phyloP scores from a whole-genome alignment of 345 rosid species.

The Linum trigynum region DNA sequence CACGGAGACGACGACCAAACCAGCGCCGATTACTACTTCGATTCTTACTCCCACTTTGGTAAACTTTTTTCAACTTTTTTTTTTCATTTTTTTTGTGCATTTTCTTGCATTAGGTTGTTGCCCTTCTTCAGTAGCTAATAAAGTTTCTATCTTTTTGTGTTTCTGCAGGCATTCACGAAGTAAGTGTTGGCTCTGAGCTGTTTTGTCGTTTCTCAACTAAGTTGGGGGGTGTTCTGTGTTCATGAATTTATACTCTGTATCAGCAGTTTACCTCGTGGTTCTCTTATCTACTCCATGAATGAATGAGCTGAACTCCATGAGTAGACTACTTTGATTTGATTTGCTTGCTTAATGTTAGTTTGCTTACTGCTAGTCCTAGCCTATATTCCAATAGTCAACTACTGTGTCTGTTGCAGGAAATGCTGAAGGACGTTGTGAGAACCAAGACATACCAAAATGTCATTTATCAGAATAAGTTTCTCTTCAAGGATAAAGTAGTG shows the following conservation, averaged over 20 bases:
- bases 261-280: too few relatives aligned
- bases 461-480: slow-evolving; percentile 83
- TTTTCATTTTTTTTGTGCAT: background rate
- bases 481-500: slow-evolving; percentile 80
- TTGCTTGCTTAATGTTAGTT: background rate
- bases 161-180: slow-evolving; percentile 96
- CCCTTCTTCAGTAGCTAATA: background rate
- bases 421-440: slow-evolving; percentile 91
- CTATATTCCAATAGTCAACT: background rate
- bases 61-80: slow-evolving; percentile 1
- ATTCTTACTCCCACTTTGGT: slow-evolving; percentile 99
- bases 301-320: background rate
- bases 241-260: too few relatives aligned
- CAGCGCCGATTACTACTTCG: slow-evolving; percentile 97
- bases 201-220: background rate
- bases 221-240: background rate
- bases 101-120: background rate
- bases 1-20: slow-evolving; percentile 53
- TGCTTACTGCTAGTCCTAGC: background rate
- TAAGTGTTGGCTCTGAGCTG: slow-evolving; percentile 32
- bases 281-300: background rate
- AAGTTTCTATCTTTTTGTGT: background rate
- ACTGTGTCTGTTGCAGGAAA: slow-evolving; percentile 54
- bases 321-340: background rate
- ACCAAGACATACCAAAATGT: slow-evolving; percentile 95